Percentiles rank a stretch among this genome's conserved stretches.
Evolutionary conservation across 2,329 filamentous ascomycete genomes (phyloP).

Genomic region (Botrytis deweyae): DNA sequence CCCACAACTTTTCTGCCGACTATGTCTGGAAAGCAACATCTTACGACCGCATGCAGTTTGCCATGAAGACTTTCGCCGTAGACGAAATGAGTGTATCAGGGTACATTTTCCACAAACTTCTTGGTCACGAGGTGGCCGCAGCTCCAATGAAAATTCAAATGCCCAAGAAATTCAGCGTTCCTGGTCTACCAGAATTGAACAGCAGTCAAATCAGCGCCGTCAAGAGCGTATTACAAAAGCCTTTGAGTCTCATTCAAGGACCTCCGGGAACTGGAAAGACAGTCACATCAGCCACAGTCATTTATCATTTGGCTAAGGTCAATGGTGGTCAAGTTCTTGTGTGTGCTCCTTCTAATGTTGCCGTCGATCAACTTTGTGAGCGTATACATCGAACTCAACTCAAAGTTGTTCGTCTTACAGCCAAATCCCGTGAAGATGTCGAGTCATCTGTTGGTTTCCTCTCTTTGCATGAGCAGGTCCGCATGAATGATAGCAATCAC

Average conservation of each 20-base stretch:
- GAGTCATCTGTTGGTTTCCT: constrained; percentile 97
- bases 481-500: constrained; percentile 93
- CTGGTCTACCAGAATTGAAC: constrained; percentile 91
- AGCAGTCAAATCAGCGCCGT: constrained; percentile 94
- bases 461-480: constrained; percentile 93
- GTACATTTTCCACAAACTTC: constrained; percentile 95
- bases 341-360: constrained; percentile 96
- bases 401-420: constrained; percentile 97
- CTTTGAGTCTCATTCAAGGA: constrained; percentile 92
- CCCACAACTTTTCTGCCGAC: constrained; percentile 96
- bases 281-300: constrained; percentile 96
- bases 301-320: constrained; percentile 94
- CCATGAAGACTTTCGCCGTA: constrained; percentile 98
- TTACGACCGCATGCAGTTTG: constrained; percentile 98
- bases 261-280: constrained; percentile 98
- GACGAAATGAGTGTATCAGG: constrained; percentile 98
- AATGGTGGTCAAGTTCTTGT: constrained; percentile 94
- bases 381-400: constrained; percentile 91
- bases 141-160: constrained; percentile 94
- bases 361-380: constrained; percentile 96
- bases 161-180: constrained; percentile 95
- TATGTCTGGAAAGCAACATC: constrained; percentile 99
- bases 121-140: constrained; percentile 91
- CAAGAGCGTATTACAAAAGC: constrained; percentile 90
- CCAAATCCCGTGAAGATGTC: constrained; percentile 97